phyloP scores from a whole-genome alignment of 176 grass and related monocot species.

The Cocos nucifera region DNA sequence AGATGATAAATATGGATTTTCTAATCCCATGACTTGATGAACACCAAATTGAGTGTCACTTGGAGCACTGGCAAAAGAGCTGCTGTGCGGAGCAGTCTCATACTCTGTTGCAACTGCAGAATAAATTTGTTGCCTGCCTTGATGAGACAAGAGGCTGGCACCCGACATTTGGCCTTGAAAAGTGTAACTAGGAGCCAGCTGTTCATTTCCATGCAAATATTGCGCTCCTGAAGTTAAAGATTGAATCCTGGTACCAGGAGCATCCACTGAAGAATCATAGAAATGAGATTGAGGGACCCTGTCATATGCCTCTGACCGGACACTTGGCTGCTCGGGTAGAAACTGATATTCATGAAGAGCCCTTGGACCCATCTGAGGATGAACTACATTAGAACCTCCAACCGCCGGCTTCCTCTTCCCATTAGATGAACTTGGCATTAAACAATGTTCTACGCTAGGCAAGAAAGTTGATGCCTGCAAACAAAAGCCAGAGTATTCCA shows the following conservation, averaged over 20 bases:
- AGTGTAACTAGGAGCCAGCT: conserved; percentile 38
- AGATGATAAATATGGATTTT: conserved; percentile 40
- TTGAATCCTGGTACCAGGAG: conserved; percentile 26
- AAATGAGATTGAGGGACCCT: conserved; percentile 34
- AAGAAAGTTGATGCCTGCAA: conserved; percentile 59
- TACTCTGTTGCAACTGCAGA: conserved; percentile 34
- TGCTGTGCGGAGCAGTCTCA: conserved; percentile 36
- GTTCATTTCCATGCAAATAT: conserved; percentile 46
- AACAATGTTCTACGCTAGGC: conserved; percentile 41
- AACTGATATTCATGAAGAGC: conserved; percentile 77
- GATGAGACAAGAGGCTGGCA: conserved; percentile 46
- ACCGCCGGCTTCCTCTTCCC: conserved; percentile 44
- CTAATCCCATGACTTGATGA: conserved; percentile 37
- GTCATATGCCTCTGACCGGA: conserved; percentile 40
- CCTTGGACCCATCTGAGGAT: conserved; percentile 42
- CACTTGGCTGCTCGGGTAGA: conserved; percentile 66
- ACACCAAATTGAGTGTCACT: conserved; percentile 39
- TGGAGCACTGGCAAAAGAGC: conserved; percentile 29
- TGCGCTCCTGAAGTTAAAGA: conserved; percentile 39
- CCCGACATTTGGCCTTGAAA: conserved; percentile 56
- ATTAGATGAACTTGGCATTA: conserved; percentile 36
- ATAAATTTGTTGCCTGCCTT: conserved; percentile 34
- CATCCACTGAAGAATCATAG: conserved; percentile 56
- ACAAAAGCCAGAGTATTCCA: not conserved
- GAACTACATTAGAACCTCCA: conserved; percentile 35